phyloP scores from a whole-genome alignment of 495 filamentous ascomycete genomes.

The Xylaria scruposa region DNA sequence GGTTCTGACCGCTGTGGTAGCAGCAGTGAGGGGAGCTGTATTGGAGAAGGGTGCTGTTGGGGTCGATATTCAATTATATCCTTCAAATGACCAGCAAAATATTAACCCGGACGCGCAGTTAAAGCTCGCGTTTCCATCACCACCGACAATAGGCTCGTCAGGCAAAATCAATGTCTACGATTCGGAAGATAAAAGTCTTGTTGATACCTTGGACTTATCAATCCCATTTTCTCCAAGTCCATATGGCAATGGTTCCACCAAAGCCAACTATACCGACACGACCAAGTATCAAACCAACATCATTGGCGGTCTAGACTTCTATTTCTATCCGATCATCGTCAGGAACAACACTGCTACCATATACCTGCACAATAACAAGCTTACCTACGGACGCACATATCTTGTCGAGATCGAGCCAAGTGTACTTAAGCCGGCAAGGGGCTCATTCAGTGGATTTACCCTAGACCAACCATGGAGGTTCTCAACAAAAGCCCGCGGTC shows the following conservation, averaged over 20 bases:
- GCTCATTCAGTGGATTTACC: conserved; percentile 29
- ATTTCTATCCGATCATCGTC: conserved; percentile 32
- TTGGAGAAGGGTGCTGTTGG: neutral
- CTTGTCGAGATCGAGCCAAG: conserved; percentile 27
- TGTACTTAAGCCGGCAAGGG: conserved; percentile 15
- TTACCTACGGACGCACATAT: conserved; percentile 27
- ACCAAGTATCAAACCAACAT: conserved; percentile 34
- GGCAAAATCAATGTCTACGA: conserved; percentile 29
- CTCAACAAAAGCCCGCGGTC: conserved; percentile 28
- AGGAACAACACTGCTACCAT: conserved; percentile 28
- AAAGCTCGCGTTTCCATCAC: conserved; percentile 27
- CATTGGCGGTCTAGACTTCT: conserved; percentile 33
- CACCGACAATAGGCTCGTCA: conserved; percentile 19
- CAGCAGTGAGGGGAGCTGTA: conserved; percentile 2
- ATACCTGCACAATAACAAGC: conserved; percentile 32
- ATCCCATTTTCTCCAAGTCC: conserved; percentile 33
- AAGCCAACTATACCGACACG: conserved; percentile 31
- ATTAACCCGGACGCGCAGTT: conserved; percentile 31
- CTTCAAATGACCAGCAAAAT: conserved; percentile 22
- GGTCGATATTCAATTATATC: conserved; percentile 11
- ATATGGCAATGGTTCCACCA: conserved; percentile 32
- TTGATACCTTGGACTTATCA: conserved; percentile 29
- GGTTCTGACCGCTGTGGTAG: neutral
- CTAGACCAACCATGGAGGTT: conserved; percentile 25
- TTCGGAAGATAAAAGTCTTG: conserved; percentile 14